Evolutionary conservation across 371 early-diverging fungal genomes (phyloP).

Genomic region (Vairimorpha ceranae): DNA sequence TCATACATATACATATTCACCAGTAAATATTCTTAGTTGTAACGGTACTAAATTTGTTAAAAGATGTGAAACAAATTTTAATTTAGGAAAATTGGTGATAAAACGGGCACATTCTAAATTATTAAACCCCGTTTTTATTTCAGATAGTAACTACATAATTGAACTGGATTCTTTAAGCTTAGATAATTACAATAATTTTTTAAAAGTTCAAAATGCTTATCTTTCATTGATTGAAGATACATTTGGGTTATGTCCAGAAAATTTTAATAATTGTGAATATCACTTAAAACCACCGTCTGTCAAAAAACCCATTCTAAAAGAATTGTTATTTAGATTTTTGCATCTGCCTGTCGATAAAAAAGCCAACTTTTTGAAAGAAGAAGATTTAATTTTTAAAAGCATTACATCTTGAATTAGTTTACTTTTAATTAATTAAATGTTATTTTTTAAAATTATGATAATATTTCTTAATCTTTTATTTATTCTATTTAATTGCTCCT

Average conservation of each 20-base stretch:
- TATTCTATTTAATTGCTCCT: no score
- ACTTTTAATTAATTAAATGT: no score
- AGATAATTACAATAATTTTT: neutral
- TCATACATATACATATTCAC: constrained; percentile 55
- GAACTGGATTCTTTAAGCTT: neutral
- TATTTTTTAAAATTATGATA: no score
- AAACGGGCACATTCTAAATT: neutral
- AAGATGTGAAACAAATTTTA: constrained; percentile 41
- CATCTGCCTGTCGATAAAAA: neutral
- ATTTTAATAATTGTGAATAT: neutral
- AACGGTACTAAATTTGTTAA: constrained; percentile 54
- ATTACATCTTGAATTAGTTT: no score
- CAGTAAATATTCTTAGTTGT: constrained; percentile 51
- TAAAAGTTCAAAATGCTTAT: neutral
- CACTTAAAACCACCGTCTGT: neutral
- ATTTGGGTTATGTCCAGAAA: neutral
- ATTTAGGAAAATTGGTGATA: constrained; percentile 11
- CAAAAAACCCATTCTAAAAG: neutral
- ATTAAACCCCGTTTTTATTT: neutral
- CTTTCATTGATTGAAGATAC: neutral
- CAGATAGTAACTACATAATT: constrained; percentile 2
- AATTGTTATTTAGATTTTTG: neutral
- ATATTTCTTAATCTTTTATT: no score
- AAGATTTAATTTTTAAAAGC: neutral
- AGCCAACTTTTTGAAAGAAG: neutral